Percentiles rank a stretch among this genome's conserved stretches.
phyloP scores from a whole-genome alignment of 2,329 filamentous ascomycete genomes.

The Ceratocystis lukuohia region DNA sequence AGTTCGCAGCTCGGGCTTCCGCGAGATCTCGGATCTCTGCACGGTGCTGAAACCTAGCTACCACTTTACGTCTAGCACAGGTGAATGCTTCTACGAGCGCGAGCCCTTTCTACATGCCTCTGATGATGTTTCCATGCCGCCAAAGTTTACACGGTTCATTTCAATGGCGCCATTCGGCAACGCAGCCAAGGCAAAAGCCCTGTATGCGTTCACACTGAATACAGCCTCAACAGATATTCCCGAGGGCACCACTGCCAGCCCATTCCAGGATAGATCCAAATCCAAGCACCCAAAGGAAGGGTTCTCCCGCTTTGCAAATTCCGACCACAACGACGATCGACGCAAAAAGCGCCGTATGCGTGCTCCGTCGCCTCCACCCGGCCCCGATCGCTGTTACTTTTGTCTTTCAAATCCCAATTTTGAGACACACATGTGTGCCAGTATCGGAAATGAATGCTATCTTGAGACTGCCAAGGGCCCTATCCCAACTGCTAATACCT shows the following conservation, averaged over 20 bases:
- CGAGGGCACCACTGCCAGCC: constrained; percentile 59
- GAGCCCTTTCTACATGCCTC: constrained; percentile 68
- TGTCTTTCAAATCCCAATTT: constrained; percentile 79
- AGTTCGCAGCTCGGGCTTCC: constrained; percentile 31
- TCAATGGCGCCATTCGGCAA: constrained; percentile 73
- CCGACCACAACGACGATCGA: constrained; percentile 32
- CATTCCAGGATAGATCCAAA: constrained; percentile 34
- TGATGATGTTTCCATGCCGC: constrained; percentile 29
- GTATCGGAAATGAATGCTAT: constrained; percentile 77
- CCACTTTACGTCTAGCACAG: constrained; percentile 61
- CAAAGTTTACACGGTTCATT: constrained; percentile 67
- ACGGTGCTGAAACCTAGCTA: constrained; percentile 76
- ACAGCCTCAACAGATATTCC: constrained; percentile 39
- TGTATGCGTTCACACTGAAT: constrained; percentile 61
- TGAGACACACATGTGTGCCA: constrained; percentile 76
- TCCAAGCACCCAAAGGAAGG: constrained; percentile 22
- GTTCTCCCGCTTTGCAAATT: constrained; percentile 21
- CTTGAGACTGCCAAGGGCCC: constrained; percentile 87
- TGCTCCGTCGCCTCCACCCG: constrained; percentile 43
- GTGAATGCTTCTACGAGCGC: constrained; percentile 65
- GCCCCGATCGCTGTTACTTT: constrained; percentile 81
- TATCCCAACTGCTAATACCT: constrained; percentile 57
- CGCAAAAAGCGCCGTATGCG: constrained; percentile 35
- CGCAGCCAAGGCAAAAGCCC: constrained; percentile 59
- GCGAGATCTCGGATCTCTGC: constrained; percentile 65